Percentiles rank a stretch among this genome's conserved stretches.
phyloP scores from a whole-genome alignment of 2,329 filamentous ascomycete genomes.

The Colletotrichum graminicola region DNA sequence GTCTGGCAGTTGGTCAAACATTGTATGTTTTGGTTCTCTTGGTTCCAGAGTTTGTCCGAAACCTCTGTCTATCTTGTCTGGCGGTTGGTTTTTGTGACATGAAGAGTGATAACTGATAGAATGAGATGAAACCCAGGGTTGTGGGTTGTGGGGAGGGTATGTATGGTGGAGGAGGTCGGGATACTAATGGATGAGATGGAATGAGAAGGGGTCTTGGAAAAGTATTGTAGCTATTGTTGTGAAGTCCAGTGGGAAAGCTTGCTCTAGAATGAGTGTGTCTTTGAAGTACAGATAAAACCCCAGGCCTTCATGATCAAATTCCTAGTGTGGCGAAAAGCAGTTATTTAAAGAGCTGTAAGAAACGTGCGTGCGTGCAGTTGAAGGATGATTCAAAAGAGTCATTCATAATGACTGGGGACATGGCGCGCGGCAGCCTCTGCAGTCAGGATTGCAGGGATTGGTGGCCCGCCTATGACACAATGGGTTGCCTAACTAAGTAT shows the following conservation, averaged over 20 bases:
- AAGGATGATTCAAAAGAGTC: constrained; percentile 17
- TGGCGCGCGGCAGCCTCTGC: constrained; percentile 17
- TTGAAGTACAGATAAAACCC: neutral
- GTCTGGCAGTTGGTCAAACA: constrained; percentile 59
- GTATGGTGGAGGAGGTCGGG: neutral
- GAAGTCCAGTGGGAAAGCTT: neutral
- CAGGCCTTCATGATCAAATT: constrained; percentile 5
- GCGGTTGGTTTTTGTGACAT: constrained; percentile 28
- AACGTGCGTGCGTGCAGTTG: neutral
- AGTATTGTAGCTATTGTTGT: constrained; percentile 21
- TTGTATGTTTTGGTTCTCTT: constrained; percentile 11
- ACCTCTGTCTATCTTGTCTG: constrained; percentile 30
- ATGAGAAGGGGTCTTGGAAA: constrained; percentile 20
- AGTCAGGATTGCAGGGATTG: constrained; percentile 4
- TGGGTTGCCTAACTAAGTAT: too few relatives aligned
- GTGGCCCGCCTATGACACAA: constrained; percentile 13
- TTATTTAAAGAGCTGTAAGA: neutral
- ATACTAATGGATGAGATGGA: constrained; percentile 14
- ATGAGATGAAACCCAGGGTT: neutral
- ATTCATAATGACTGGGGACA: constrained; percentile 20
- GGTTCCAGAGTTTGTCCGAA: constrained; percentile 14
- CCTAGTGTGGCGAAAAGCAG: neutral
- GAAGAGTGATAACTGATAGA: neutral
- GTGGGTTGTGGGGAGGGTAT: neutral
- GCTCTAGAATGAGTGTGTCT: constrained; percentile 6